Conservation (phyloP, 768 basidiomycete species). For the Termitomyces eurrhizus region DNA sequence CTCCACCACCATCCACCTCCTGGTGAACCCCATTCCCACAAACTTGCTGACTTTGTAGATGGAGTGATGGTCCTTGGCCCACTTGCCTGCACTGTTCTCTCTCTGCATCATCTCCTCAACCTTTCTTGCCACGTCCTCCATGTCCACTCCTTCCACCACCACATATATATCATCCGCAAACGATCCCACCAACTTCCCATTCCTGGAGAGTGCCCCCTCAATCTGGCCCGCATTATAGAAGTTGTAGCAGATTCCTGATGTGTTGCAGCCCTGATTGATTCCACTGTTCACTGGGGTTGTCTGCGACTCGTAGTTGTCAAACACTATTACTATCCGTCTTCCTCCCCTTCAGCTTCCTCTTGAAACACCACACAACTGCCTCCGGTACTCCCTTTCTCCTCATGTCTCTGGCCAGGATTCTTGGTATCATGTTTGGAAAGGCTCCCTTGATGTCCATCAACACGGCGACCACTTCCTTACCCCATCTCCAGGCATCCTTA, state of each 20-base stretch:
- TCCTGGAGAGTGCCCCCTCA: background rate
- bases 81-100: background rate
- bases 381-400: constrained; percentile 21
- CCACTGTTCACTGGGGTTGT: background rate
- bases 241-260: background rate
- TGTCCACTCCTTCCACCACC: background rate
- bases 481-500: constrained; percentile 31
- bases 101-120: background rate
- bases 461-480: constrained; percentile 24
- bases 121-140: background rate
- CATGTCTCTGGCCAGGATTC: constrained; percentile 24
- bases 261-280: constrained; percentile 2
- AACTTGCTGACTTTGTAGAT: background rate
- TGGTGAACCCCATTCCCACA: background rate
- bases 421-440: constrained; percentile 27
- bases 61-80: background rate
- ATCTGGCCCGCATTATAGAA: background rate
- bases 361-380: constrained; percentile 8
- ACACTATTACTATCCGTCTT: background rate
- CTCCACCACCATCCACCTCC: background rate
- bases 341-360: background rate
- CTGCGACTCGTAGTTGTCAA: constrained; percentile 1
- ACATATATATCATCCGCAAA: background rate
- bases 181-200: background rate
- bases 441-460: constrained; percentile 23